These are phyloP conservation scores for Fusarium concolor DNA, from an alignment of 2,329 filamentous ascomycete species.

Conservation along the genomic window DNA sequence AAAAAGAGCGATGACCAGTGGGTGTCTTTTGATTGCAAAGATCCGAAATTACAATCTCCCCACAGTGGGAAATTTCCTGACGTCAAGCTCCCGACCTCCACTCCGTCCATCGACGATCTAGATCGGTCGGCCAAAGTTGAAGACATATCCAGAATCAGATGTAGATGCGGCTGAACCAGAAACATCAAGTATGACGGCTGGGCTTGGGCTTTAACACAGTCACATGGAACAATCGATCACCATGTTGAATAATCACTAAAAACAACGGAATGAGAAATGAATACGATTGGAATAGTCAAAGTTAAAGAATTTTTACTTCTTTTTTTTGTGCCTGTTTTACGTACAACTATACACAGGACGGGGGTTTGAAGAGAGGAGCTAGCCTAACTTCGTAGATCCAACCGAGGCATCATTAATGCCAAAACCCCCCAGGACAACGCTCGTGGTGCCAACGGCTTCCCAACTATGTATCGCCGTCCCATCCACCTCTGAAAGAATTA, in stretches of 20 bases:
- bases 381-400: constrained; percentile 41
- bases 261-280: constrained; percentile 20
- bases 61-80: constrained; percentile 41
- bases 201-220: background rate
- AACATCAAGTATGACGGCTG: background rate
- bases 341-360: constrained; percentile 53
- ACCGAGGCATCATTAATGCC: constrained; percentile 39
- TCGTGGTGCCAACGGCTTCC: constrained; percentile 21
- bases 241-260: background rate
- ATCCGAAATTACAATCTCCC: constrained; percentile 40
- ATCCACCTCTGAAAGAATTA: constrained; percentile 46
- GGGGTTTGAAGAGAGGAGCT: constrained; percentile 40
- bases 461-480: constrained; percentile 27
- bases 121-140: constrained; percentile 15
- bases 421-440: constrained; percentile 39
- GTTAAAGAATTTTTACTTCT: constrained; percentile 51
- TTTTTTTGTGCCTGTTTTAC: constrained; percentile 53
- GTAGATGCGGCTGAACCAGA: constrained; percentile 4
- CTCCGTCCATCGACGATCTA: constrained; percentile 37
- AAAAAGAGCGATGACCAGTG: constrained; percentile 14
- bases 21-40: constrained; percentile 15
- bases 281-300: constrained; percentile 27
- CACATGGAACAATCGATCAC: constrained; percentile 1
- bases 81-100: constrained; percentile 33
- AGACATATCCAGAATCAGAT: constrained; percentile 1